Evolutionary conservation across 257 asterid species (phyloP), one percentile per base, ranked within the genome.

Genomic region (Penstemon barbatus): DNA sequence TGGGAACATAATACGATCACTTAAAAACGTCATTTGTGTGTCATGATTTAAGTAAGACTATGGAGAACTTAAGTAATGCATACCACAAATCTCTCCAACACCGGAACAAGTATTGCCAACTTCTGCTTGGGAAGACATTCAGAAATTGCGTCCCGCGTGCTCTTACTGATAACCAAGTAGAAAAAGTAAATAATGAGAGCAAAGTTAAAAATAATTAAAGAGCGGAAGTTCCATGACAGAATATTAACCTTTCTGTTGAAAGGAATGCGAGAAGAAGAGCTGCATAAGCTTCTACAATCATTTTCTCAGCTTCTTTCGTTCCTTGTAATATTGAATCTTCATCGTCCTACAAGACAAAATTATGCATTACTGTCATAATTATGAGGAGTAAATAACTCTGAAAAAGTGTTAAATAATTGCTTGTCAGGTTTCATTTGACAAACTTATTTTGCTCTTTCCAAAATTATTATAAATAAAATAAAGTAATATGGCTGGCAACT

Each of bases 231-330:
- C 8, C 8, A 49, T 12, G 37, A 8, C 50, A 19, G 49, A 4
- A 77, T 38, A 70, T 70, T 59, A 69, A 94, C 99, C 99, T 87
- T 73, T 89, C 97, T 3, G 92, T 91, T 19, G 99, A 94, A 80
- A 94, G 97, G 74, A 94, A 91, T 53, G 97, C 99, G 42, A 94
- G 91, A 72, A 94, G 96, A 73, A 94, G 97, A 76, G 99, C 99
- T 43, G 98, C 77, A 79, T 91, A 91, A 61, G 96, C 99, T 87
- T 94, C 99, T 38, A 91, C 86, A 68, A 94, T 91, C 97, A 89
- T 91, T 82, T 94, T 94, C 77, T 94, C 99, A 8, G 97, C 99
- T 78, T 91, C 97, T 77, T 83, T 94, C 79, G 89, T 91, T 64
- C 97, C 96, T 77, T 83, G 91, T 79, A 84, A 76, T 78, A 94